Percentiles rank a stretch among this genome's conserved stretches.
Conservation (phyloP, 176 grass and related monocot genomes). For the Avena sativa region DNA sequence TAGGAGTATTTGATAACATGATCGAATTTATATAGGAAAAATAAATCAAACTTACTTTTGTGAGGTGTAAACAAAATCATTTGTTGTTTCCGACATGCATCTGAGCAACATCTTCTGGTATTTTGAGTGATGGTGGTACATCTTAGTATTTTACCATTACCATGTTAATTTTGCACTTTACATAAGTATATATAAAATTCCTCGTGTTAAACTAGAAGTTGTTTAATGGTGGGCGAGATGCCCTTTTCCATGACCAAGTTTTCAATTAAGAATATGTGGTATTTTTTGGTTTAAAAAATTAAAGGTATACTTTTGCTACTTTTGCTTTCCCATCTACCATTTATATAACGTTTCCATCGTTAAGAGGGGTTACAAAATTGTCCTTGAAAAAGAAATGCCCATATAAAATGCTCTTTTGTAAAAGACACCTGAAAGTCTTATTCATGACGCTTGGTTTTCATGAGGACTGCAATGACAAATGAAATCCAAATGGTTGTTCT, state of each 20-base stretch:
- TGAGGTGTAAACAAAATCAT: not conserved
- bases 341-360: constrained; percentile 44
- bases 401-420: constrained; percentile 50
- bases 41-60: not conserved
- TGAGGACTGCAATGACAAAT: not conserved
- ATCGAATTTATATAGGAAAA: constrained; percentile 5
- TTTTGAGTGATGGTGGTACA: too few species aligned
- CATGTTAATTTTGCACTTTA: not conserved
- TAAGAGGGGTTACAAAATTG: constrained; percentile 48
- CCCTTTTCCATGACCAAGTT: constrained; percentile 45
- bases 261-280: constrained; percentile 33
- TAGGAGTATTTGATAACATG: constrained; percentile 24
- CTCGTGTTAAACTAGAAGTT: constrained; percentile 35
- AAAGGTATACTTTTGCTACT: constrained; percentile 65
- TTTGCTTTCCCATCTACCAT: constrained; percentile 67
- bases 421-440: constrained; percentile 12
- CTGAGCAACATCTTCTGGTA: not conserved
- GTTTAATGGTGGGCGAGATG: constrained; percentile 62
- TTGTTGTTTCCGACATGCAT: not conserved
- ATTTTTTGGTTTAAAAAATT: constrained; percentile 28
- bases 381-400: constrained; percentile 47
- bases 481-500: not conserved
- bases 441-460: not conserved
- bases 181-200: not conserved
- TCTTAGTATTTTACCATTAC: too few species aligned